Evolutionary conservation across 2,329 filamentous ascomycete genomes (phyloP), one percentile per base, ranked within the genome.

Genomic region (Fusarium newnesense): DNA sequence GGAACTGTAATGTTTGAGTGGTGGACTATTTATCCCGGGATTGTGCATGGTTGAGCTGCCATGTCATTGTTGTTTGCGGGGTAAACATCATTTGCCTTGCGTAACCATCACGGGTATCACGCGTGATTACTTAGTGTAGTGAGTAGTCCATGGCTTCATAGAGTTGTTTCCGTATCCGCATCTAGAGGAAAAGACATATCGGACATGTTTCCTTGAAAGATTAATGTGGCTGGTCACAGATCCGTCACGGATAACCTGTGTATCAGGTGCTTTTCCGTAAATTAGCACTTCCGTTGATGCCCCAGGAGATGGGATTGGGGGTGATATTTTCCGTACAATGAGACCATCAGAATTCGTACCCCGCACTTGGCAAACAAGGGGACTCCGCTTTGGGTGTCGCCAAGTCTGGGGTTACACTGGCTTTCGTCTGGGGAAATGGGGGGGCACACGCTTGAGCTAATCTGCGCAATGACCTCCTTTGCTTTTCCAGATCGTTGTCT

Each of bases 331-430:
- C 72, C 74, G 69, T 47, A 24, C 50, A 49, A 42, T 60, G 61
- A 67, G 59, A 73, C 61, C 65, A 54, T 44, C 40, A 61, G 32
- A 39, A 24, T 36, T 39, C 21, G 32, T 53, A 72, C 74, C 74
- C 74, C 74, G 72, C 74, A 75, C 69, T 69, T 72, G 34, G 43
- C 44, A 47, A 53, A 37, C 40, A 47, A 42, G 40, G 49, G 10
- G 42, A 36, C 49, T 49, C 66, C 56, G 70, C 64, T 74, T 60
- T 30, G 42, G 47, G 42, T 59, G 57, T 50, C 40, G 66, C 67
- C 70, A 66, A 71, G 60, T 47, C 72, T 75, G 68, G 72, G 72
- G 69, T 73, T 70, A 26, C 34, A 59, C 28, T 28, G 49, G 49
- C 11, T 16, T 36, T 69, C 26, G 52, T 69, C 66, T 65, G 63